Evolutionary conservation across 1,139 yeast species (phyloP).

Genomic region (Candida labiduridarum): DNA sequence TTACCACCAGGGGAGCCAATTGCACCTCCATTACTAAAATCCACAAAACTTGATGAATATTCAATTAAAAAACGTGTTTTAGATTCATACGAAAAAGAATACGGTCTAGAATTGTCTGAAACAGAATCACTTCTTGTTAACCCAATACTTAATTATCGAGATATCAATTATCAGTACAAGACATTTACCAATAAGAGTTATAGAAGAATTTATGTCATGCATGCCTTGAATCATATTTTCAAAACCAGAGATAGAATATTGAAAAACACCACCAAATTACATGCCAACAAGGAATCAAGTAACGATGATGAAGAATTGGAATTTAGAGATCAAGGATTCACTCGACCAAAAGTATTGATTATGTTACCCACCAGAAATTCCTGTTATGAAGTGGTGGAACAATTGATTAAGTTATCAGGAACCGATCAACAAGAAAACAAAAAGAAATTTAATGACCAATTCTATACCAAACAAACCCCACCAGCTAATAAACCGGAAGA

Average conservation of each 20-base stretch:
- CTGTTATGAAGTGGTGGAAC: conserved; percentile 70
- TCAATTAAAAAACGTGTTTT: conserved; percentile 34
- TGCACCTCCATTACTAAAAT: conserved; percentile 12
- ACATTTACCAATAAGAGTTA: conserved; percentile 48
- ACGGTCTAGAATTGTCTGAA: conserved; percentile 19
- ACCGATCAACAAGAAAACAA: conserved; percentile 78
- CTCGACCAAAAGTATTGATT: conserved; percentile 85
- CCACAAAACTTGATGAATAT: conserved; percentile 14
- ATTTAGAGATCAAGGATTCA: conserved; percentile 90
- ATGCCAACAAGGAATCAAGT: conserved; percentile 45
- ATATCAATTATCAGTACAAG: conserved; percentile 63
- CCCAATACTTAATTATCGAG: conserved; percentile 74
- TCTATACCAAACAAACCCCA: conserved; percentile 56
- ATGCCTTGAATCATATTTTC: conserved; percentile 77
- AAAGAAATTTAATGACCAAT: conserved; percentile 73
- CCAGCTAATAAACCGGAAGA: conserved; percentile 76
- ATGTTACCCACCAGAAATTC: conserved; percentile 83
- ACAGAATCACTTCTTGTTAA: conserved; percentile 42
- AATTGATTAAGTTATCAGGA: conserved; percentile 64
- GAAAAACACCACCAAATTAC: conserved; percentile 68
- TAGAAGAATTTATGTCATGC: conserved; percentile 67
- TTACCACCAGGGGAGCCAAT: conserved; percentile 31
- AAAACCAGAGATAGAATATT: conserved; percentile 84
- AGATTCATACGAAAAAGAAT: conserved; percentile 25
- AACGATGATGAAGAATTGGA: conserved; percentile 47